phyloP scores from a whole-genome alignment of 208 protist species.

The Crithidia brevicula region DNA sequence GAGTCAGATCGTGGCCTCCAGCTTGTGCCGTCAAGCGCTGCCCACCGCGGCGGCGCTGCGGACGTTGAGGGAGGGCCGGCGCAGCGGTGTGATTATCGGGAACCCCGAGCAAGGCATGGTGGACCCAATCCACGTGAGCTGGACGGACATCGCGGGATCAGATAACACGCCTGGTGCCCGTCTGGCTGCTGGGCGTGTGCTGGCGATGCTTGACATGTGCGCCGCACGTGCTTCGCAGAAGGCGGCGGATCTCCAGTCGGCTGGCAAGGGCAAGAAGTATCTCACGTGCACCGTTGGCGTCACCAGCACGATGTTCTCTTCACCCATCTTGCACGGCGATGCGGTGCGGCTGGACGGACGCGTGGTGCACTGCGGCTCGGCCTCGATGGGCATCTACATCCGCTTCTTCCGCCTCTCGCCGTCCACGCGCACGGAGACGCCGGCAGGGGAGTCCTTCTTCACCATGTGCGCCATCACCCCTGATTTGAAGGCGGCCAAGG shows the following conservation, averaged over 20 bases:
- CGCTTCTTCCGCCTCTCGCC: slow-evolving; percentile 74
- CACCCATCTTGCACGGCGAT: slow-evolving; percentile 87
- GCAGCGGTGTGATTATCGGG: slow-evolving; percentile 52
- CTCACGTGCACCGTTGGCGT: slow-evolving; percentile 85
- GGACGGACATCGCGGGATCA: slow-evolving; percentile 79
- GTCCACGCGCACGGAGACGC: slow-evolving; percentile 59
- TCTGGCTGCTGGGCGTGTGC: slow-evolving; percentile 78
- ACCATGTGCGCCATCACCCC: slow-evolving; percentile 89
- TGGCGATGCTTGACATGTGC: slow-evolving; percentile 90
- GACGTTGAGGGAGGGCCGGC: not conserved
- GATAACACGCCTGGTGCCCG: slow-evolving; percentile 51
- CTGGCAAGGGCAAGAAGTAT: slow-evolving; percentile 29
- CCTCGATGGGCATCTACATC: slow-evolving; percentile 86
- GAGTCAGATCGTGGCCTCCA: slow-evolving; percentile 6
- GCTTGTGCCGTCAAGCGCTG: slow-evolving; percentile 1
- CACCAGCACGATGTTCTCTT: slow-evolving; percentile 80
- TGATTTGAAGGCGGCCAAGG: slow-evolving; percentile 76
- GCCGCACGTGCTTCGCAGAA: slow-evolving; percentile 68
- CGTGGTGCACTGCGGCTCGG: slow-evolving; percentile 79
- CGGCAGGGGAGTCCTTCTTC: slow-evolving; percentile 85
- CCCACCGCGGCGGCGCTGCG: not conserved
- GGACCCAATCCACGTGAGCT: slow-evolving; percentile 53
- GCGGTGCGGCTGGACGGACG: slow-evolving; percentile 77
- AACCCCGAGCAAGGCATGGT: slow-evolving; percentile 62
- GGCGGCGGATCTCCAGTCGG: slow-evolving; percentile 30